Evolutionary conservation across 805 yeast genomes (phyloP), one percentile per base, ranked within the genome.

Genomic region (Tetrapisispora fleetii): DNA sequence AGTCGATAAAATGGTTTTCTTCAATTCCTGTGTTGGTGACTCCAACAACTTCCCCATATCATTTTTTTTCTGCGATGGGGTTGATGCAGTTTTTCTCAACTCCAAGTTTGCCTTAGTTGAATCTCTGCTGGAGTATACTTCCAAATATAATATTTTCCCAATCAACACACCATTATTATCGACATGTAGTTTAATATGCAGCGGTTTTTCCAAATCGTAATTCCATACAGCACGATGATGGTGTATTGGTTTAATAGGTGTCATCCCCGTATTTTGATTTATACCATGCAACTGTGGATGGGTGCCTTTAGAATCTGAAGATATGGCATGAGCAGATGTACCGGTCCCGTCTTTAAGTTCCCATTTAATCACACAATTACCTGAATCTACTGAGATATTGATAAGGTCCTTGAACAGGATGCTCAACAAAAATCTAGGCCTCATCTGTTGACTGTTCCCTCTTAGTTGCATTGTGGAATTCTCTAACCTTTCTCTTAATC

Each of bases 381-480:
- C 95, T 2, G 80, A 70, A 1, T 83, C 72, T 54, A 85, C 89
- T 1, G 98, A 98, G 28, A 91, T 77, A 58, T 90, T 90, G n/a
- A 82, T 75, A 43, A 91, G 69, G 53, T 86, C 95, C 48, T 77
- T 75, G 43, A 89, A 74, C 17, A 74, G 64, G 28, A 87, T 66
- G 19, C 71, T 63, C 38, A 87, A 71, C 45, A 77, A 68, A 64
- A 86, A 90, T 65, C 79, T 79, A 8, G 87, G 85, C 50, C 75
- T 71, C 50, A 64, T 70, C 40, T 65, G 57, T 33, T 62, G 66
- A 21, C 56, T 58, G 43, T 55, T 55, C 33, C 52, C 47, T 10
- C 54, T 45, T 18, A 59, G 49, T 28, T 35, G 16, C 48, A 36
- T 35, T n/a, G 2, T 5, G 8, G 16, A 16, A 22, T 22, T 13